phyloP scores from a whole-genome alignment of 495 filamentous ascomycete species.

The Penicillium dipodomyicola region DNA sequence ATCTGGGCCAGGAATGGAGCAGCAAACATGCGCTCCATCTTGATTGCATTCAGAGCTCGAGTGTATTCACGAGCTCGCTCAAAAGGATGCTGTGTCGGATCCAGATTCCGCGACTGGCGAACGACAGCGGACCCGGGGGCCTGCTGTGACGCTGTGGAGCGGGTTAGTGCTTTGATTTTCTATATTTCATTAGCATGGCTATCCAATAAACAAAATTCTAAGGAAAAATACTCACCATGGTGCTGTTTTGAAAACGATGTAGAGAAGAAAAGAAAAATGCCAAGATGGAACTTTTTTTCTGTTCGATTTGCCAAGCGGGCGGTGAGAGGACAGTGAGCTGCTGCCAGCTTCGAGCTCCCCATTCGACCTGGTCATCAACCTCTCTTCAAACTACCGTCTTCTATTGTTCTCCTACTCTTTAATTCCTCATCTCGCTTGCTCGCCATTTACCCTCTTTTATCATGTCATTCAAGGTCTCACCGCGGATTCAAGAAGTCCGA shows the following conservation, averaged over 20 bases:
- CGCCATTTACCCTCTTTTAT: conserved; percentile 12
- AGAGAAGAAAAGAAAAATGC: conserved; percentile 16
- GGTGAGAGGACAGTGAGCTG: conserved; percentile 29
- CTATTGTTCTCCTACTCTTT: conserved; percentile 5
- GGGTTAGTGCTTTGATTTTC: conserved; percentile 94
- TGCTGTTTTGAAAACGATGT: conserved; percentile 14
- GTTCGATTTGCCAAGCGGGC: conserved; percentile 37
- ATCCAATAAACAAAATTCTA: not conserved
- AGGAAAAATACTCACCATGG: conserved; percentile 24
- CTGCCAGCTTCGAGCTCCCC: conserved; percentile 37
- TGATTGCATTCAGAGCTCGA: conserved; percentile 83
- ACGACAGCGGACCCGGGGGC: conserved; percentile 72
- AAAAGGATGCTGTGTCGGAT: conserved; percentile 92
- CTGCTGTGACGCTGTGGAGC: conserved; percentile 72
- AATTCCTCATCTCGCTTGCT: conserved; percentile 4
- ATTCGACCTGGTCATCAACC: conserved; percentile 25
- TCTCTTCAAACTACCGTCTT: conserved; percentile 19
- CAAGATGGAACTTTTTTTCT: conserved; percentile 32
- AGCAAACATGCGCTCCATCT: conserved; percentile 94
- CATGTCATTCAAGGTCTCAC: conserved; percentile 54
- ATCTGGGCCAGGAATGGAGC: conserved; percentile 87
- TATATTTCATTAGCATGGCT: conserved; percentile 26
- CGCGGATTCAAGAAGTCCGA: conserved; percentile 80
- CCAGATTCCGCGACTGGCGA: conserved; percentile 79
- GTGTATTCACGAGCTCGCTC: conserved; percentile 92